phyloP scores from a whole-genome alignment of 768 basidiomycete species.

The Chalciporus pseudorubinellus region DNA sequence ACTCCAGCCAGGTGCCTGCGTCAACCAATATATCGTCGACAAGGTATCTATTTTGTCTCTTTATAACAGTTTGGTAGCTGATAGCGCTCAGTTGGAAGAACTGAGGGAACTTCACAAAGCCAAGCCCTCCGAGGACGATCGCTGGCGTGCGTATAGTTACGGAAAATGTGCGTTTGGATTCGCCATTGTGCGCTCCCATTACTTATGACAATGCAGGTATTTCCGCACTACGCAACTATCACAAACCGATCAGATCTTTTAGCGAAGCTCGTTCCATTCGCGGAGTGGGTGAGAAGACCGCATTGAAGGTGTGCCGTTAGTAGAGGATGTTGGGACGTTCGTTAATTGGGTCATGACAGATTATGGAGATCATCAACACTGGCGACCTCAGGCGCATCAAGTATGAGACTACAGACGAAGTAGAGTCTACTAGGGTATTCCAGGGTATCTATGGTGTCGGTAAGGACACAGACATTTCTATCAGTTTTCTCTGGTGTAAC shows the following conservation, averaged over 20 bases:
- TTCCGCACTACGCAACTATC: constrained; percentile 52
- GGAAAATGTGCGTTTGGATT: constrained; percentile 51
- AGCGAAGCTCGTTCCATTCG: constrained; percentile 58
- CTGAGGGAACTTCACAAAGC: constrained; percentile 63
- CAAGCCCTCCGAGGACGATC: constrained; percentile 57
- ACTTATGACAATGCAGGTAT: constrained; percentile 45
- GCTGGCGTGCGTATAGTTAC: constrained; percentile 66
- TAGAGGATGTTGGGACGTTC: no score
- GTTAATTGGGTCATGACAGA: constrained; percentile 41
- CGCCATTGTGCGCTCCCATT: neutral
- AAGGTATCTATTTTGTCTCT: constrained; percentile 45
- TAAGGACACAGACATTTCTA: constrained; percentile 30
- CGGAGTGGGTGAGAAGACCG: constrained; percentile 75
- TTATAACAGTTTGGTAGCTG: neutral
- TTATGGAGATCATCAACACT: constrained; percentile 77
- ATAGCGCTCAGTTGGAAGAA: constrained; percentile 53
- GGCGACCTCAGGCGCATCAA: constrained; percentile 67
- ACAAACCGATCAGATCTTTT: constrained; percentile 54
- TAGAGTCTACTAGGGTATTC: constrained; percentile 56
- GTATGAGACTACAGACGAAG: constrained; percentile 65
- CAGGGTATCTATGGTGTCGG: constrained; percentile 88
- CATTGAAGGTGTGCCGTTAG: constrained; percentile 53
- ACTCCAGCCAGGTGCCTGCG: constrained; percentile 34
- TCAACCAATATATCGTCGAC: constrained; percentile 73
- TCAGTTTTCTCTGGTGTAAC: neutral